Evolutionary conservation across 164 flowering plant species (phyloP).

Genomic region (Euptelea pleiosperma): DNA sequence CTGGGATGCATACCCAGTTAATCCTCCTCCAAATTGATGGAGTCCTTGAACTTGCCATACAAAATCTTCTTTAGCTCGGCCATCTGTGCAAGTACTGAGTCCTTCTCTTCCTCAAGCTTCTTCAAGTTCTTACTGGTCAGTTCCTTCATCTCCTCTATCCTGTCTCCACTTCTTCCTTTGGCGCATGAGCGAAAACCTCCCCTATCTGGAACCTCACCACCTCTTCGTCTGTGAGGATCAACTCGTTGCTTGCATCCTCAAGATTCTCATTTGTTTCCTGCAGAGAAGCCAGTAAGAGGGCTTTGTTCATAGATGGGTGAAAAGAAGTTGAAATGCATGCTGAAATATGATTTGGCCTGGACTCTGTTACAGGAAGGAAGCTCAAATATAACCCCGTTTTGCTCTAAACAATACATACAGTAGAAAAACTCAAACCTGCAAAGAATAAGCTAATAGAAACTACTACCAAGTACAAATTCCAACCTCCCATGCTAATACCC

Average conservation of each 20-base stretch:
- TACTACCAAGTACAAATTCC: too few species aligned
- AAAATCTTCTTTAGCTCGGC: slow-evolving; percentile 80
- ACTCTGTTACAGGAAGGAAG: too few species aligned
- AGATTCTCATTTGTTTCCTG: slow-evolving; percentile 84
- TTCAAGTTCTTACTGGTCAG: slow-evolving; percentile 53
- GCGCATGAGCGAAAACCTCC: slow-evolving; percentile 89
- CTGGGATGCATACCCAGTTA: too few species aligned
- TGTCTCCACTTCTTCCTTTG: slow-evolving; percentile 82
- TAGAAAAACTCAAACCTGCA: too few species aligned
- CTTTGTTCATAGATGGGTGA: not conserved
- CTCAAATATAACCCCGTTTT: too few species aligned
- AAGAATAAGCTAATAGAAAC: too few species aligned
- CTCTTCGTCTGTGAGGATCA: slow-evolving; percentile 93
- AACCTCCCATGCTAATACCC: too few species aligned
- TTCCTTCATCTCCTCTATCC: slow-evolving; percentile 79
- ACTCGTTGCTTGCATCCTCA: slow-evolving; percentile 94
- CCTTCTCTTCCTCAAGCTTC: slow-evolving; percentile 85
- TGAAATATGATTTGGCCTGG: too few species aligned
- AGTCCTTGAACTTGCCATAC: slow-evolving; percentile 89
- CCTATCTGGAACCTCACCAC: slow-evolving; percentile 83
- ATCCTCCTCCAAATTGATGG: slow-evolving; percentile 95
- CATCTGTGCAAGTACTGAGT: slow-evolving; percentile 69
- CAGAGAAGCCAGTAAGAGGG: not conserved
- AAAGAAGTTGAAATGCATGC: too few species aligned
- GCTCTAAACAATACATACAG: too few species aligned